Conservation (phyloP, 2,329 filamentous ascomycete species). For the Colletotrichum ledebouriae region DNA sequence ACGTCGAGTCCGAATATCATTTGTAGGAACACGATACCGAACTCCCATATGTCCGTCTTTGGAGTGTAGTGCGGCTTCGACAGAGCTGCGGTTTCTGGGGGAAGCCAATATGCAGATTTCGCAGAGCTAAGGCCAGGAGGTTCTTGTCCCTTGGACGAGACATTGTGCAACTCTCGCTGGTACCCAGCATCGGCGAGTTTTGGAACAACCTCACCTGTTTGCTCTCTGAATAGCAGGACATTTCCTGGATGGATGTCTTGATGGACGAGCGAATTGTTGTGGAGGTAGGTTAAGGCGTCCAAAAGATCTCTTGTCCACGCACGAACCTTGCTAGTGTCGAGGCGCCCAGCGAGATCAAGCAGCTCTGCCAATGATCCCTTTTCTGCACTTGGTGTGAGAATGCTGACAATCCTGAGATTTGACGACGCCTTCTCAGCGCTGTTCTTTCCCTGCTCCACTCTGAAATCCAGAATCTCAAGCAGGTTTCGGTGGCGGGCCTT, state of each 20-base stretch:
- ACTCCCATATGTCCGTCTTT: slow-evolving; percentile 95
- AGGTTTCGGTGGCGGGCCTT: slow-evolving; percentile 82
- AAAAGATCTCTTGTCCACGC: slow-evolving; percentile 94
- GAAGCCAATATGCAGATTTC: slow-evolving; percentile 85
- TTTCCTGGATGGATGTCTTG: slow-evolving; percentile 86
- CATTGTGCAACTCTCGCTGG: slow-evolving; percentile 75
- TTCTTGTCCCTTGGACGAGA: slow-evolving; percentile 66
- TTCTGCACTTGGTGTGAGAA: slow-evolving; percentile 82
- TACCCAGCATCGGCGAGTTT: slow-evolving; percentile 83
- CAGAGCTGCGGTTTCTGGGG: slow-evolving; percentile 78
- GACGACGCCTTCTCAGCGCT: slow-evolving; percentile 52
- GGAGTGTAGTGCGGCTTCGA: slow-evolving; percentile 74
- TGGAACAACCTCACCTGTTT: slow-evolving; percentile 76
- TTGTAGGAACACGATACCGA: slow-evolving; percentile 91
- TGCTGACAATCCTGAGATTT: slow-evolving; percentile 77
- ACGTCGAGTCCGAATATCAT: slow-evolving; percentile 92
- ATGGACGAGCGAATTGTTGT: slow-evolving; percentile 87
- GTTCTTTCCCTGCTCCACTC: slow-evolving; percentile 71
- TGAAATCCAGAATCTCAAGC: slow-evolving; percentile 85
- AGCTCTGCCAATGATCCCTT: slow-evolving; percentile 87
- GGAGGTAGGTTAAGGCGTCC: slow-evolving; percentile 88
- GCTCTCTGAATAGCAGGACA: slow-evolving; percentile 79
- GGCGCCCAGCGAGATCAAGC: slow-evolving; percentile 80
- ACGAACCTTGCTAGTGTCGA: slow-evolving; percentile 82
- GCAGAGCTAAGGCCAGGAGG: slow-evolving; percentile 69